These are phyloP conservation scores for Aegilops speltoides DNA, from an alignment of 176 grass and related monocot species.

Conservation along the genomic window DNA sequence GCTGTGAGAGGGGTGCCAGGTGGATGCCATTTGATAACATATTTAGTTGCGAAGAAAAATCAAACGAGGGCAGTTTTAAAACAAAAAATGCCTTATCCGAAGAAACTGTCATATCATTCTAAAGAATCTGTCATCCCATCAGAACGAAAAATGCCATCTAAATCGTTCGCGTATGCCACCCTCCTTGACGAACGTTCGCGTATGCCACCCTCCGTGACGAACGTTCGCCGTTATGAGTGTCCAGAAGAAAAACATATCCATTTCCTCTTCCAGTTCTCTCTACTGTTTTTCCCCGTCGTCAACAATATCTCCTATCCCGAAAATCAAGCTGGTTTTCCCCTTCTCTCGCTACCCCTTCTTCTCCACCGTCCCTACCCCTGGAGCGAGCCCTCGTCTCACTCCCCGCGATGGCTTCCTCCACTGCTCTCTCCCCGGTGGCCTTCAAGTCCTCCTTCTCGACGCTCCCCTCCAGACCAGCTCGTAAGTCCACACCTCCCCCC, in stretches of 20 bases:
- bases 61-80: too few relatives aligned
- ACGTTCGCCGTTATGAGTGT: too few relatives aligned
- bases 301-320: constrained; percentile 40
- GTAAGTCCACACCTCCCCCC: constrained; percentile 22
- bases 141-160: too few relatives aligned
- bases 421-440: constrained; percentile 39
- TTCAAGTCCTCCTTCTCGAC: constrained; percentile 40
- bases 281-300: neutral
- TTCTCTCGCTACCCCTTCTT: neutral
- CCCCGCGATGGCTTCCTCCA: constrained; percentile 30
- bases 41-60: too few relatives aligned
- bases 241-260: neutral
- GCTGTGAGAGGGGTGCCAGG: too few relatives aligned
- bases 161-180: too few relatives aligned
- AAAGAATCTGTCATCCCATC: too few relatives aligned
- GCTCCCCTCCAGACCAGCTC: constrained; percentile 22
- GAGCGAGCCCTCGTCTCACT: neutral
- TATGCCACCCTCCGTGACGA: too few relatives aligned
- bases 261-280: neutral
- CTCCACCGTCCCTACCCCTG: neutral
- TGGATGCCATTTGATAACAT: too few relatives aligned
- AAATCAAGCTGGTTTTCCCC: neutral
- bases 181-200: too few relatives aligned
- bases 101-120: too few relatives aligned
- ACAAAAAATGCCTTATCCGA: too few relatives aligned